Evolutionary conservation across 1,284 basidiomycete species (phyloP).

Genomic region (Trichosporon sp.): DNA sequence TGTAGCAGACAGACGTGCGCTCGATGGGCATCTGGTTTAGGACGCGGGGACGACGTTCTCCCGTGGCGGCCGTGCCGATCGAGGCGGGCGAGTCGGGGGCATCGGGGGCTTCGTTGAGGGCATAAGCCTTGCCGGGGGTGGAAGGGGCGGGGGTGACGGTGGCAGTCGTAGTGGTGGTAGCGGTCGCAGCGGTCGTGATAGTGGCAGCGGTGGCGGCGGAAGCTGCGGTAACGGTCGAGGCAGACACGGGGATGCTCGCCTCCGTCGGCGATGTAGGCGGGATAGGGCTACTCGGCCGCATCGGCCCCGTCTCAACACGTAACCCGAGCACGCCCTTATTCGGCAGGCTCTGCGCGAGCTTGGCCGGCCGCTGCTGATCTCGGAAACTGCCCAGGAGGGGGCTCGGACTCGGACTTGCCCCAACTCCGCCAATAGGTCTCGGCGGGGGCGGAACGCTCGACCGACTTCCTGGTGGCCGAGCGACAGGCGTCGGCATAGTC

Average conservation of each 20-base stretch:
- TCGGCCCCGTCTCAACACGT: background rate
- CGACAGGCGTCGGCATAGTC: background rate
- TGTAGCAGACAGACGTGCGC: background rate
- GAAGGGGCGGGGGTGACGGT: background rate
- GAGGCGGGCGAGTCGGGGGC: background rate
- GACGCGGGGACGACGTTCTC: conserved; percentile 10
- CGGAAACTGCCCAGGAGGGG: no score
- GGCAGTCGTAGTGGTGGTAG: no score
- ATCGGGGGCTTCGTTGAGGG: background rate
- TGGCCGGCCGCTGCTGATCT: background rate
- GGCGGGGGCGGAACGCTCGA: background rate
- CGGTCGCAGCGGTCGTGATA: no score
- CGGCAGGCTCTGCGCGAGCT: no score
- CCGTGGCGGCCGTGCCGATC: background rate
- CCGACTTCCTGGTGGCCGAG: background rate
- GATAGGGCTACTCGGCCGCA: background rate
- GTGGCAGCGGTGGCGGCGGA: no score
- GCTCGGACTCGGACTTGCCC: no score
- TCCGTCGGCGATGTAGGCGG: background rate
- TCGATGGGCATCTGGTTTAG: conserved; percentile 17
- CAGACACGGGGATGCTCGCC: background rate
- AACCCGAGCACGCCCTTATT: background rate
- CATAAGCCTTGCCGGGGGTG: background rate
- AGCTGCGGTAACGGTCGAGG: no score
- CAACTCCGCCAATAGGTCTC: background rate